Evolutionary conservation across 352 stramenopile genomes (phyloP).

Genomic region (Phytopythium chamaehyphon): DNA sequence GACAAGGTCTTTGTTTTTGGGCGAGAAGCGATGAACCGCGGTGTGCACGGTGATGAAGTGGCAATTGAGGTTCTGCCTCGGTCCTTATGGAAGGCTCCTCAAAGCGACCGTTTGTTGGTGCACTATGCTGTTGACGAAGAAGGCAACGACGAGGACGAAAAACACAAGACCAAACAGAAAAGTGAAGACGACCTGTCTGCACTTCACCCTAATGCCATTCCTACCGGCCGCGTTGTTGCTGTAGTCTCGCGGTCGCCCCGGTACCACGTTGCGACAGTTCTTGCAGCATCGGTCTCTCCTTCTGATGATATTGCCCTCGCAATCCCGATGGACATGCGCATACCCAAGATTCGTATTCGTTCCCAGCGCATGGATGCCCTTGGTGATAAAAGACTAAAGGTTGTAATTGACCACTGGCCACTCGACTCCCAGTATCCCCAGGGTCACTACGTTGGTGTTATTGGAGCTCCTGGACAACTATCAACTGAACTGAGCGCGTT

Average conservation of each 20-base stretch:
- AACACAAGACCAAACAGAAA: conserved; percentile 6
- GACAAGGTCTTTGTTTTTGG: conserved; percentile 73
- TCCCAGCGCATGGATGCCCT: conserved; percentile 73
- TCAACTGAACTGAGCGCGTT: conserved; percentile 80
- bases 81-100: conserved; percentile 63
- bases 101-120: conserved; percentile 60
- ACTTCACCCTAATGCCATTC: conserved; percentile 23
- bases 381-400: conserved; percentile 75
- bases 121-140: conserved; percentile 67
- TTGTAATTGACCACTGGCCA: conserved; percentile 79
- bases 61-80: conserved; percentile 90
- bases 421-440: conserved; percentile 74
- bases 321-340: conserved; percentile 77
- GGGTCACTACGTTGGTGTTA: conserved; percentile 75
- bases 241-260: conserved; percentile 71
- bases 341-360: conserved; percentile 77
- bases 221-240: conserved; percentile 81
- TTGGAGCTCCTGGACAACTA: conserved; percentile 55
- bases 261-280: conserved; percentile 69
- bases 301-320: conserved; percentile 71
- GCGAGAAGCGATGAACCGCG: conserved; percentile 92
- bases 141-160: conserved; percentile 20
- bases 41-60: conserved; percentile 97
- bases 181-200: conserved; percentile 1
- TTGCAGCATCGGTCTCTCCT: conserved; percentile 50